Base-by-base conservation (phyloP, 2,329 filamentous ascomycete genomes). In the Stemphylium beticola region DNA sequence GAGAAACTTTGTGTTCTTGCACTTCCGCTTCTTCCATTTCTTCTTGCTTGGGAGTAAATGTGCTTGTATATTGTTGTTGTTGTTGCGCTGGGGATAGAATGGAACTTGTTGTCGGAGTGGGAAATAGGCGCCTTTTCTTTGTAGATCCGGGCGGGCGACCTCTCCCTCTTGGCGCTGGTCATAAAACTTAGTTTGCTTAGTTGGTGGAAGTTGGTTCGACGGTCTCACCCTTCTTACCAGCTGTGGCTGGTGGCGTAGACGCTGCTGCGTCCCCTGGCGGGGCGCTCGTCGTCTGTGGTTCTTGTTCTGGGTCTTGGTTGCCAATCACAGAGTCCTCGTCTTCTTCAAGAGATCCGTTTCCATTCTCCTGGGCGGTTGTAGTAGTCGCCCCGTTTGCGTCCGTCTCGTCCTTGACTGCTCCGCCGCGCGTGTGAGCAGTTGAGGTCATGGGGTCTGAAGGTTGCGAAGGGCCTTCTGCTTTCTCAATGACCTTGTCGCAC, bases 401-500 rank as follows among this genome's bases (percentile, higher is more conserved):
- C 17, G 37, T 34, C 9, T 45, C 42, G 3, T 55, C 52, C 15
- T 22, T 29, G 14, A 4, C 36, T 20, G 14, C 17, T 22, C 10
- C 18, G 11, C 33, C 17, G n/a, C 3, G 17, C 33, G 17, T 12
- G 10, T 36, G 15, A 7, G 17, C 17, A 20, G 32, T 34, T n/a
- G 20, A 29, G 12, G 31, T 12, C 8, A 15, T 45, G 6, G 31
- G 2, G 32, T 34, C 20, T 22, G 18, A 18, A 4, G 31, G 9
- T 11, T 22, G 12, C 18, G 17, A n/a, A 9, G 17, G 10, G 18
- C 32, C 26, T 24, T 45, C 44, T 8, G 40, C 56, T 4, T 55
- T 38, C 31, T 67, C 64, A 20, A 69, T 64, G 4, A 52, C 42
- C 11, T 52, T n/a, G 3, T 55, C 40, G 49, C 66, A 71, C 6